Evolutionary conservation across 2,329 filamentous ascomycete genomes (phyloP).

Genomic region (Bipolaris bicolor): DNA sequence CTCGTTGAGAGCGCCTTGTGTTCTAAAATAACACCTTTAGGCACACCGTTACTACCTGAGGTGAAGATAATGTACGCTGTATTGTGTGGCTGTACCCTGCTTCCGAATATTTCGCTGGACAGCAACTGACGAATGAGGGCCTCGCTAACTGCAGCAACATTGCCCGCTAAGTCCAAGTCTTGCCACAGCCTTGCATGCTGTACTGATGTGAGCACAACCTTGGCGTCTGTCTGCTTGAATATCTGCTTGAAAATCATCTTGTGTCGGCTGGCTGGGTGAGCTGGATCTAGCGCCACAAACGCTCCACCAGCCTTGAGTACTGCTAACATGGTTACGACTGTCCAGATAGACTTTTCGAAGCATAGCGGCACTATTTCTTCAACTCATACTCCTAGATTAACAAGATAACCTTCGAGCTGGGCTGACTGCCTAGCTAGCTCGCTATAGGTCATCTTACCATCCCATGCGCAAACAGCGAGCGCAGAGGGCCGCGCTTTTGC

Average conservation of each 20-base stretch:
- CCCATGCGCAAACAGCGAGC: constrained; percentile 13
- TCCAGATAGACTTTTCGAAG: constrained; percentile 29
- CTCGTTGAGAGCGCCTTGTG: constrained; percentile 3
- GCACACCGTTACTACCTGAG: constrained; percentile 76
- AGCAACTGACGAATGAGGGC: not conserved
- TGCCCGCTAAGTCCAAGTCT: no score
- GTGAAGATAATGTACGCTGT: constrained; percentile 68
- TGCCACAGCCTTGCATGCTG: not conserved
- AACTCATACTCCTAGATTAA: not conserved
- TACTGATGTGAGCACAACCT: constrained; percentile 1
- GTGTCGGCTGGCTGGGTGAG: constrained; percentile 24
- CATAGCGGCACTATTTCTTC: constrained; percentile 29
- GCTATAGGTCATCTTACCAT: constrained; percentile 17
- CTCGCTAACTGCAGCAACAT: not conserved
- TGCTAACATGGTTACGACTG: constrained; percentile 48
- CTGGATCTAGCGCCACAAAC: not conserved
- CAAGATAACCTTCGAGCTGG: not conserved
- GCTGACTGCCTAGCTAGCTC: constrained; percentile 5
- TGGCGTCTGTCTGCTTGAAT: constrained; percentile 9
- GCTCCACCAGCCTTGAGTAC: constrained; percentile 50
- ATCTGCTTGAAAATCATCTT: constrained; percentile 29
- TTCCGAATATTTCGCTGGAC: not conserved
- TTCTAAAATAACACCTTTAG: constrained; percentile 67
- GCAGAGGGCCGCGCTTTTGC: not conserved
- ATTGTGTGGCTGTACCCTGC: not conserved